Evolutionary conservation across 306 rosid species (phyloP).

Genomic region (Cucumis melo): DNA sequence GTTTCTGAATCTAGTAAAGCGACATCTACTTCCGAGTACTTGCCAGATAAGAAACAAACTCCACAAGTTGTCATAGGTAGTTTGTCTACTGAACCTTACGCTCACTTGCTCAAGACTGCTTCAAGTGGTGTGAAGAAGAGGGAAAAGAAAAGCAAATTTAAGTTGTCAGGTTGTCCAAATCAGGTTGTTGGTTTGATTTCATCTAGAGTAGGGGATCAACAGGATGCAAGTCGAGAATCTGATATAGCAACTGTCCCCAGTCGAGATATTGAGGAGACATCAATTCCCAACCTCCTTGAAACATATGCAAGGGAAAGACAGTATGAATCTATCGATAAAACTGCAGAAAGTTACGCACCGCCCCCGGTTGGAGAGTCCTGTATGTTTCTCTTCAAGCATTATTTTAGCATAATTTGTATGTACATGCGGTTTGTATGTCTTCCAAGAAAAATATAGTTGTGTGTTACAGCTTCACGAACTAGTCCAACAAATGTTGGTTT

Average conservation of each 20-base stretch:
- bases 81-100: conserved; percentile 20
- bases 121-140: conserved; percentile 10
- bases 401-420: neutral
- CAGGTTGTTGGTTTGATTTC: conserved; percentile 16
- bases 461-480: neutral
- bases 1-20: conserved; percentile 13
- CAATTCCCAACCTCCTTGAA: conserved; percentile 8
- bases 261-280: conserved; percentile 19
- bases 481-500: neutral
- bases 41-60: conserved; percentile 21
- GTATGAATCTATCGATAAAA: conserved; percentile 12
- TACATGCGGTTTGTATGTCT: neutral
- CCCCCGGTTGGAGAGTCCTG: conserved; percentile 18
- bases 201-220: conserved; percentile 7
- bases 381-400: conserved; percentile 1
- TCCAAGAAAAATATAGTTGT: neutral
- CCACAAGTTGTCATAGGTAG: conserved; percentile 16
- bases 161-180: conserved; percentile 14
- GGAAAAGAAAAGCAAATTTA: conserved; percentile 19
- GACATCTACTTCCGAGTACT: conserved; percentile 15
- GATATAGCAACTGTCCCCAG: conserved; percentile 8
- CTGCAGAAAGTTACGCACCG: conserved; percentile 8
- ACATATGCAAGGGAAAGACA: conserved; percentile 19
- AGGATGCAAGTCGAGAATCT: conserved; percentile 8
- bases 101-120: conserved; percentile 6